Evolutionary conservation across 164 flowering plant species (phyloP).

Genomic region (Tetrastigma voinierianum): DNA sequence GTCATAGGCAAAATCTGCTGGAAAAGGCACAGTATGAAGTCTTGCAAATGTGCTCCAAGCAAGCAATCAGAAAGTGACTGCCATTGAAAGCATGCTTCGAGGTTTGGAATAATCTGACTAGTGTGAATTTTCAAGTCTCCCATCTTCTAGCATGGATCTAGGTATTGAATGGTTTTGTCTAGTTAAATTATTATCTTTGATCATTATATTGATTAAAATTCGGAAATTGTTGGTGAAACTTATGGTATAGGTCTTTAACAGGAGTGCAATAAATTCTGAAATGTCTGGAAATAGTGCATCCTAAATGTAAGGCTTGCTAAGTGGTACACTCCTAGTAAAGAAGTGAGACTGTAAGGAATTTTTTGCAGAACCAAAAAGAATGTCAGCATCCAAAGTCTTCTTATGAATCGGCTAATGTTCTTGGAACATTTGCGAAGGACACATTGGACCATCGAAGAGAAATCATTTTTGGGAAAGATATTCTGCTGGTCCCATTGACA

Average conservation of each 20-base stretch:
- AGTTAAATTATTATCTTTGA: not conserved
- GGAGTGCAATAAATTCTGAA: slow-evolving; percentile 68
- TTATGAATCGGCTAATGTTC: slow-evolving; percentile 78
- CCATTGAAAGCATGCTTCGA: slow-evolving; percentile 95
- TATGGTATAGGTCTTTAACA: slow-evolving; percentile 72
- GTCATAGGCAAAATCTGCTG: slow-evolving; percentile 62
- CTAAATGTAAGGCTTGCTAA: slow-evolving; percentile 96
- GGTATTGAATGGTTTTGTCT: slow-evolving; percentile 49
- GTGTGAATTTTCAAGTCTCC: slow-evolving; percentile 44
- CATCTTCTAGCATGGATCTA: slow-evolving; percentile 93
- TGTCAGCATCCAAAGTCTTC: slow-evolving; percentile 71
- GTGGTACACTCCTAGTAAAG: slow-evolving; percentile 93
- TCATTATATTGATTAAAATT: not conserved
- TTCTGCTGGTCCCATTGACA: slow-evolving; percentile 79
- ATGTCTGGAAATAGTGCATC: slow-evolving; percentile 66
- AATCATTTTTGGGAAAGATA: slow-evolving; percentile 67
- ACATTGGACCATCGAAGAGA: slow-evolving; percentile 51
- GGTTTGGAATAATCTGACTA: slow-evolving; percentile 76
- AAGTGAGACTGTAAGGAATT: slow-evolving; percentile 92
- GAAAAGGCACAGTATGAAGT: slow-evolving; percentile 79
- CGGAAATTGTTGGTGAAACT: too few relatives aligned
- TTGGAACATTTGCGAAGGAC: slow-evolving; percentile 93
- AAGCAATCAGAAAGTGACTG: slow-evolving; percentile 93
- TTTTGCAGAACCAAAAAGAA: slow-evolving; percentile 90
- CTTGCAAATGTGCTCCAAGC: slow-evolving; percentile 91